Conservation (phyloP, 2,329 filamentous ascomycete genomes). For the Penicillium sp. region DNA sequence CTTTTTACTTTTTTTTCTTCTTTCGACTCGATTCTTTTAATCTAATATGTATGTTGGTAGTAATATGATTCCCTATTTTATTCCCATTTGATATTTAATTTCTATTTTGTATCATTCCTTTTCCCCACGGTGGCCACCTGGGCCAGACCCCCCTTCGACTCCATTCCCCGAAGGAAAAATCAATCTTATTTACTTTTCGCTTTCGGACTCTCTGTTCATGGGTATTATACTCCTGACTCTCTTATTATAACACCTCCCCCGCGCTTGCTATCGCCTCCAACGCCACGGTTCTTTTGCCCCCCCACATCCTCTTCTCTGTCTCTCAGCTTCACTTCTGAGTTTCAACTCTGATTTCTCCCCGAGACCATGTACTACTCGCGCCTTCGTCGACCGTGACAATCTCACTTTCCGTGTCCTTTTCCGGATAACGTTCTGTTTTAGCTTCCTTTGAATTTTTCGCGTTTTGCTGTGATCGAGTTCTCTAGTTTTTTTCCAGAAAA, state of each 20-base stretch:
- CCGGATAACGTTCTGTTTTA: neutral
- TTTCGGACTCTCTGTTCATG: neutral
- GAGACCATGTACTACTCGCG: conserved; percentile 24
- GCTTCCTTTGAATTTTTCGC: neutral
- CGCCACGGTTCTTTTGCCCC: conserved; percentile 18
- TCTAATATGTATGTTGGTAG: too few relatives aligned
- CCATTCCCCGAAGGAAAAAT: conserved; percentile 5
- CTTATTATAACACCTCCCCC: conserved; percentile 17
- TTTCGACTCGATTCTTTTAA: neutral
- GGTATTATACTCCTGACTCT: neutral
- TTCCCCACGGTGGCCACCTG: conserved; percentile 6
- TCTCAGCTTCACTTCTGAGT: neutral
- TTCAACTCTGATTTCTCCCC: conserved; percentile 1
- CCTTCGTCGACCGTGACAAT: conserved; percentile 20
- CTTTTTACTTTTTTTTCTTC: neutral
- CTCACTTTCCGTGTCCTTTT: neutral
- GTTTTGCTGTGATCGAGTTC: neutral
- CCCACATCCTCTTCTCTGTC: conserved; percentile 3
- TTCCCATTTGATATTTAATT: neutral
- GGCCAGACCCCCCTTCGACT: conserved; percentile 13
- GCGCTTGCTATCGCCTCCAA: conserved; percentile 18
- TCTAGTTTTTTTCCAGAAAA: neutral
- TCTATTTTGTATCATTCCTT: conserved; percentile 8
- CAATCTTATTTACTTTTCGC: conserved; percentile 8
- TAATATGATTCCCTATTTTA: neutral